Evolutionary conservation across 2,329 filamentous ascomycete genomes (phyloP), one percentile per base, ranked within the genome.

Genomic region (Penicillium frequentans): DNA sequence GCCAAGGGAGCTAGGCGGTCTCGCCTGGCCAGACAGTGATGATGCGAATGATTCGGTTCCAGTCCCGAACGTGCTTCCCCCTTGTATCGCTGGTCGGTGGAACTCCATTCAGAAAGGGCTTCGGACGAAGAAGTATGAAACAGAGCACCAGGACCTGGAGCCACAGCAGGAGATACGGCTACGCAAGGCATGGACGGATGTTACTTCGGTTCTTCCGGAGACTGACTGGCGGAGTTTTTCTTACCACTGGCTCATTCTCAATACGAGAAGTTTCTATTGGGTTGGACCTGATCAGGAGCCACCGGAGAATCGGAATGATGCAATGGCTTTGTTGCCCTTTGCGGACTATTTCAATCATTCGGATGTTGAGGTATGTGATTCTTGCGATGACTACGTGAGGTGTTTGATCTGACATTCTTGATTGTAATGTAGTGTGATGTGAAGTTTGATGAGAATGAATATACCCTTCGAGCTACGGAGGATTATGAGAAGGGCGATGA

Each of bases 181-280:
- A 11, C 67, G 72, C 19, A 73, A 75, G 33, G 84, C 86, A 59
- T 86, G 82, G 79, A 64, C 65, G 0, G 68, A 67, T 3, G 77
- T 83, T 0, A 68, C 72, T 3, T 58, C 70, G 11, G 74, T 76
- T 0, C 80, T 81, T 33, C 79, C 81, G 0, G 65, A 74, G 1
- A 70, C 73, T 0, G 68, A 77, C 10, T 76, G 76, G 67, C 62
- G 75, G 8, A 65, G 67, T 1, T 86, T 81, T 61, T 74, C 75
- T 5, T 86, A 86, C 67, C 77, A 80, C 64, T 88, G 85, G 85
- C 74, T 85, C 23, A 80, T 86, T 55, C 80, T 86, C 16, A 85
- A 86, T 62, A 86, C 83, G 1, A 75, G 85, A 62, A 82, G 81
- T 26, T 87, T 87, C 65, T 85, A 83, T 66, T 86, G 82, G 76